phyloP scores from a whole-genome alignment of 306 rosid species.

The Coriaria nepalensis region DNA sequence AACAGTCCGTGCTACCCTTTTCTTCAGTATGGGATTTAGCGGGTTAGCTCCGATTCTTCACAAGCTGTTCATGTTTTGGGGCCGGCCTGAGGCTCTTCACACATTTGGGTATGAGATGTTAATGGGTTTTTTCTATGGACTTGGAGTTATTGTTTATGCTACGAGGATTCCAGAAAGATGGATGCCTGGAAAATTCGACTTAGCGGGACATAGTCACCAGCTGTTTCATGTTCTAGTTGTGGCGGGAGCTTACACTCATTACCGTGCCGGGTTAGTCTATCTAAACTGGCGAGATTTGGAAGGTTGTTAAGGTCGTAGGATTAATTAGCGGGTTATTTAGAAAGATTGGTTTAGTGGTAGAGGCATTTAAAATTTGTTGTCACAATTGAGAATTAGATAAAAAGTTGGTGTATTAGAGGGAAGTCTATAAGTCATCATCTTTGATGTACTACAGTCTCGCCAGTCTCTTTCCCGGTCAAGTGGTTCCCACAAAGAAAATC shows the following conservation, averaged over 20 bases:
- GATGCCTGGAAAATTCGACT: constrained; percentile 98
- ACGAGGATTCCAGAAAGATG: constrained; percentile 89
- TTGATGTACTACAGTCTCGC: no score
- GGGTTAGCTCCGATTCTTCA: constrained; percentile 72
- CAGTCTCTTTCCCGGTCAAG: no score
- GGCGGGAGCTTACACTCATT: constrained; percentile 89
- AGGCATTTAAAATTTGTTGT: no score
- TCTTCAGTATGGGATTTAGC: constrained; percentile 73
- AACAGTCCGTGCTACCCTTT: constrained; percentile 64
- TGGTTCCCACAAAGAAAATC: no score
- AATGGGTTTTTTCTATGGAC: constrained; percentile 75
- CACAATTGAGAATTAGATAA: no score
- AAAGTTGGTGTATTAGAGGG: no score
- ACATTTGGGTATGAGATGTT: constrained; percentile 76
- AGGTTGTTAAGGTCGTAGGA: constrained; percentile 38
- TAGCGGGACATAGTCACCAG: constrained; percentile 98
- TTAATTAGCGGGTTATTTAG: no score
- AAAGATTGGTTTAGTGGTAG: no score
- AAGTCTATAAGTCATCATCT: no score
- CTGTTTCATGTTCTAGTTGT: constrained; percentile 73
- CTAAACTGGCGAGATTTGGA: constrained; percentile 83
- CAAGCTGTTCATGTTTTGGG: constrained; percentile 74
- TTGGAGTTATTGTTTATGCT: constrained; percentile 84
- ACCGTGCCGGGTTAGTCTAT: constrained; percentile 77
- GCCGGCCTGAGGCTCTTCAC: constrained; percentile 69